Evolutionary conservation across 352 stramenopile genomes (phyloP), one percentile per base, ranked within the genome.

Genomic region (Pythium coloratum): DNA sequence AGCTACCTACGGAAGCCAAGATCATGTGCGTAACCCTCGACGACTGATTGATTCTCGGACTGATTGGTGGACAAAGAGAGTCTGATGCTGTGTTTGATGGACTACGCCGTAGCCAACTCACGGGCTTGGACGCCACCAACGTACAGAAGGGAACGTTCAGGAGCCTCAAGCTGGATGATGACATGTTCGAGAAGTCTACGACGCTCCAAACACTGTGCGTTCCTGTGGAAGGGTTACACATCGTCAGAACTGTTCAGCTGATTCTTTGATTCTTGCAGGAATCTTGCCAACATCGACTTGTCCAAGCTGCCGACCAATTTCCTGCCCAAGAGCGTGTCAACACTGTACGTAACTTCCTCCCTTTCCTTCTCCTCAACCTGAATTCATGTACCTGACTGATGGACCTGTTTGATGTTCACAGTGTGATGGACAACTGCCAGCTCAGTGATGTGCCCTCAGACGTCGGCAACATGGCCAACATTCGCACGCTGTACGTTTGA

Each of bases 351-450:
- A n/a, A 58, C 34, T 24, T 6, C 26, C 13, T 20, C 1, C 18
- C 7, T 16, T 28, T 47, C 16, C 34, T 50, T 38, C 46, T 24
- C 2, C 12, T 30, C 3, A 1, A 56, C 1, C 12, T 44, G 10
- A 18, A 30, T 2, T 30, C 28, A 30, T 12, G 38, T 14, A 40
- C 46, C 24, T 47, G 14, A 30, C 40, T 47, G 18, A 56, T 46
- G 16, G 3, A 33, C 2, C 16, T 33, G 14, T 62, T 33, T 62
- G 20, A 62, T 33, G n/a, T 42, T 20, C 1, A 24, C 44, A 92
- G 83, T 18, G 76, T 77, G 1, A 77, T 92, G 67, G 76, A 90
- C 28, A 92, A 92, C 69, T 92, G 84, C 68, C 81, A 83, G 50
- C 71, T 92, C 55, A 81, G 61, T 26, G 72, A 64, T 26, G 51